Evolutionary conservation across 306 rosid genomes (phyloP).

Genomic region (Arachis stenosperma): DNA sequence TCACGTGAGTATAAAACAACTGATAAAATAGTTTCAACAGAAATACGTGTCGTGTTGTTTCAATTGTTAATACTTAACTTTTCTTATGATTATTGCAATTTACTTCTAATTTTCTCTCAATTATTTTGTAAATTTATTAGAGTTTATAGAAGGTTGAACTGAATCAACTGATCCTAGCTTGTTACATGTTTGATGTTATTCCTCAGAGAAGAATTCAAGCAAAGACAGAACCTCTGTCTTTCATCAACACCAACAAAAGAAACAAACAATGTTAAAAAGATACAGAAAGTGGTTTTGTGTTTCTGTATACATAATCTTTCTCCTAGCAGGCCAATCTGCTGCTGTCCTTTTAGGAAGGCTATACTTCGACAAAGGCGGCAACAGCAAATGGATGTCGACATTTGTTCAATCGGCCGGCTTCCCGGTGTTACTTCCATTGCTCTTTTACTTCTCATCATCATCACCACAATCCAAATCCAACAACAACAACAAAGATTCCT

Average conservation of each 20-base stretch:
- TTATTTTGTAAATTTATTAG: neutral
- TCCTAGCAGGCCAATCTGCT: constrained; percentile 58
- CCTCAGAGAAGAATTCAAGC: constrained; percentile 33
- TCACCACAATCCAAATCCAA: constrained; percentile 20
- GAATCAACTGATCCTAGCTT: neutral
- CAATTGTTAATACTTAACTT: too few species aligned
- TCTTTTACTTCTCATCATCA: constrained; percentile 27
- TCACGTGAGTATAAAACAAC: too few species aligned
- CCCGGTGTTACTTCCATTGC: constrained; percentile 59
- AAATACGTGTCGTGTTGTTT: too few species aligned
- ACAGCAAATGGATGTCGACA: constrained; percentile 76
- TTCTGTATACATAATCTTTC: constrained; percentile 46
- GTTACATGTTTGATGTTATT: neutral
- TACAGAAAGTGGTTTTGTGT: constrained; percentile 62
- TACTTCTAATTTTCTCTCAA: too few species aligned
- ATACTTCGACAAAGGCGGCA: constrained; percentile 68
- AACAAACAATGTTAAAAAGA: constrained; percentile 24
- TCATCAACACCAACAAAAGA: constrained; percentile 27
- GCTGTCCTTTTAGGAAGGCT: constrained; percentile 62
- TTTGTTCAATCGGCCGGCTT: constrained; percentile 74
- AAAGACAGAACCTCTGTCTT: constrained; percentile 6
- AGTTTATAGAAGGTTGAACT: neutral
- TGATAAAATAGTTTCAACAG: too few species aligned
- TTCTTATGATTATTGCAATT: too few species aligned
- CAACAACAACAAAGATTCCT: constrained; percentile 24